Evolutionary conservation across 768 basidiomycete species (phyloP), one percentile per base, ranked within the genome.

Genomic region (Stropharia rugosoannulata): DNA sequence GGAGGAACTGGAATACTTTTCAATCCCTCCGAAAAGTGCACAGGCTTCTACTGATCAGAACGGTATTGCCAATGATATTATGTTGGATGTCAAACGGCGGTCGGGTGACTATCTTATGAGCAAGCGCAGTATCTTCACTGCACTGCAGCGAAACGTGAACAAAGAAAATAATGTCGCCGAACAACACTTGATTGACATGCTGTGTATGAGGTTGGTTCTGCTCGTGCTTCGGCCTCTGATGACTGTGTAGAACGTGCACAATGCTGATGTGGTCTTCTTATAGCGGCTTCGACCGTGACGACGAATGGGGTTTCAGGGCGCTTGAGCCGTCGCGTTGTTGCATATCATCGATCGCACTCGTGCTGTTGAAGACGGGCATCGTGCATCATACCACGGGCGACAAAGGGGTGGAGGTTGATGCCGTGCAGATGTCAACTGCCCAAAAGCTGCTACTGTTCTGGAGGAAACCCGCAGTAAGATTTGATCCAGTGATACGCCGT

Each of bases 141-240:
- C 97, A 39, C 78, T 99, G 54, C 96, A 99, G 78, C 82, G 97
- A 64, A 99, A 99, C 72, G 96, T 98, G 60, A 96, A 96, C 75
- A 96, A 96, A 78, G 96, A 98, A 76, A 98, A 98, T 69, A 98
- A 99, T 70, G 80, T 97, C 51, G 97, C 97, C 15, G 97, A 99
- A 73, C 96, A 98, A 74, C 97, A 99, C 75, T 77, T 99, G 64
- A 99, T 99, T 73, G 97, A 98, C 74, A 99, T 99, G 97, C 80
- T 99, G 59, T 98, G 96, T 76, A 97, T 98, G 93, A 97, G 95
- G 96, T 96, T 68, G 41, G 29, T 36, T 38, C 55, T 38, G 27
- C 42, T 59, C 41, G 43, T 49, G 38, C 11, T 27, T 13, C 42
- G 19, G 45, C 41, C 35, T 45, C 32, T 45, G 48, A 43, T 56